A percentile compares a stretch with the other conserved stretches of the same genome.
phyloP scores from a whole-genome alignment of 345 rosid species.

The Citrus mangshanensis region DNA sequence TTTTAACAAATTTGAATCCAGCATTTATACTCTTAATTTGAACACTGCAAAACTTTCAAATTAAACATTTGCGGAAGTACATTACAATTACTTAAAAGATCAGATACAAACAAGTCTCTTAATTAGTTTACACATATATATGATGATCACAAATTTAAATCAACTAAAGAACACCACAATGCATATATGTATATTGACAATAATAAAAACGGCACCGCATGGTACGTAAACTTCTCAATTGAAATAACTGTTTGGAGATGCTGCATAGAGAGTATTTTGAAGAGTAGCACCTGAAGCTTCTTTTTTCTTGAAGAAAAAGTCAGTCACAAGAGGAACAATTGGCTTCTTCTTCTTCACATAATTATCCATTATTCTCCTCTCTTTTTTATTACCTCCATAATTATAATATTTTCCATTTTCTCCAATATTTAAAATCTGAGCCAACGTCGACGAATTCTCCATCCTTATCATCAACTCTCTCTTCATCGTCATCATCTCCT shows the following conservation, averaged over 20 bases:
- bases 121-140: not conserved
- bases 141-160: not conserved
- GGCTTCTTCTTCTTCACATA: conserved; percentile 65
- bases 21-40: no score
- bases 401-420: conserved; percentile 25
- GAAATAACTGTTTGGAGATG: conserved; percentile 36
- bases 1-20: no score
- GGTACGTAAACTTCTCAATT: conserved; percentile 6
- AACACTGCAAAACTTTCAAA: no score
- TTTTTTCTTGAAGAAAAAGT: conserved; percentile 59
- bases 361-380: conserved; percentile 15
- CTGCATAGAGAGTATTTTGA: conserved; percentile 41
- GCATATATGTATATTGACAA: no score
- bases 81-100: not conserved
- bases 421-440: conserved; percentile 58
- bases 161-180: not conserved
- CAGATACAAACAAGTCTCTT: not conserved
- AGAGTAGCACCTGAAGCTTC: conserved; percentile 16
- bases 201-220: not conserved
- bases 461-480: conserved; percentile 40
- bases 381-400: conserved; percentile 25
- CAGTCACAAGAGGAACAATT: conserved; percentile 70
- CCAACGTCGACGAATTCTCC: conserved; percentile 47
- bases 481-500: conserved; percentile 33
- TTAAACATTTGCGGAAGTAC: not conserved